Percentiles rank a stretch among this genome's conserved stretches.
These are phyloP conservation scores for Trametes sp. DNA, from an alignment of 1,284 basidiomycete species.

Conservation along the genomic window DNA sequence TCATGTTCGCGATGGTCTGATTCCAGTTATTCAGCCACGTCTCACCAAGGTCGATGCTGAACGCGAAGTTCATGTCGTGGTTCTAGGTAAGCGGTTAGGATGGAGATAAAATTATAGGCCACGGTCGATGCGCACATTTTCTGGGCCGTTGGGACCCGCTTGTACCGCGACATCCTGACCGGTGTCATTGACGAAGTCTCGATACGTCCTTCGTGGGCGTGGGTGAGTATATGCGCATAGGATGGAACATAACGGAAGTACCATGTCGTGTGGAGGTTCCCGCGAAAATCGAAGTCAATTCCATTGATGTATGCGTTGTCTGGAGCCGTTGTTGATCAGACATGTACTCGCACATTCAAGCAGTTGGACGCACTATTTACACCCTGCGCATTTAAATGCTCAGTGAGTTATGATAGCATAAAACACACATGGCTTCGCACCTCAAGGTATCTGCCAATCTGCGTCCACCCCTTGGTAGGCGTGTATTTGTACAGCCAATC, in stretches of 20 bases:
- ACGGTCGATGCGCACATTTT: slow-evolving; percentile 43
- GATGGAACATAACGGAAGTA: slow-evolving; percentile 20
- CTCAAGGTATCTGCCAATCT: slow-evolving; percentile 48
- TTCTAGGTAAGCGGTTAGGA: slow-evolving; percentile 40
- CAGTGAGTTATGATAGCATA: not conserved
- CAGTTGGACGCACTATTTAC: slow-evolving; percentile 44
- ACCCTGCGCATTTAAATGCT: slow-evolving; percentile 32
- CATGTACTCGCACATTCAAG: not conserved
- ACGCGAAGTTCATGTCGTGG: slow-evolving; percentile 52
- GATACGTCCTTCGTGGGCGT: slow-evolving; percentile 49
- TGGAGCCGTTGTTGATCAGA: slow-evolving; percentile 17
- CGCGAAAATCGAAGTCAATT: slow-evolving; percentile 47
- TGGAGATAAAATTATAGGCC: not conserved
- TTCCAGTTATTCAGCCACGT: slow-evolving; percentile 51
- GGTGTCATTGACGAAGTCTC: slow-evolving; percentile 53
- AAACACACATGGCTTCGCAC: slow-evolving; percentile 23
- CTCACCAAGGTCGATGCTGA: slow-evolving; percentile 44
- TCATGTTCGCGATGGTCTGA: slow-evolving; percentile 42
- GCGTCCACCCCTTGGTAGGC: slow-evolving; percentile 44
- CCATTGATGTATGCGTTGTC: slow-evolving; percentile 57
- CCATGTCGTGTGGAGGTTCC: slow-evolving; percentile 49
- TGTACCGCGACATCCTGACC: slow-evolving; percentile 50
- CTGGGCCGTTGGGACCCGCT: slow-evolving; percentile 55
- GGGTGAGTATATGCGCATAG: not conserved
- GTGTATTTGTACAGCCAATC: slow-evolving; percentile 52